These are phyloP conservation scores for Pichia sp. DNA, from an alignment of 1,139 yeast genomes.

Conservation along the genomic window DNA sequence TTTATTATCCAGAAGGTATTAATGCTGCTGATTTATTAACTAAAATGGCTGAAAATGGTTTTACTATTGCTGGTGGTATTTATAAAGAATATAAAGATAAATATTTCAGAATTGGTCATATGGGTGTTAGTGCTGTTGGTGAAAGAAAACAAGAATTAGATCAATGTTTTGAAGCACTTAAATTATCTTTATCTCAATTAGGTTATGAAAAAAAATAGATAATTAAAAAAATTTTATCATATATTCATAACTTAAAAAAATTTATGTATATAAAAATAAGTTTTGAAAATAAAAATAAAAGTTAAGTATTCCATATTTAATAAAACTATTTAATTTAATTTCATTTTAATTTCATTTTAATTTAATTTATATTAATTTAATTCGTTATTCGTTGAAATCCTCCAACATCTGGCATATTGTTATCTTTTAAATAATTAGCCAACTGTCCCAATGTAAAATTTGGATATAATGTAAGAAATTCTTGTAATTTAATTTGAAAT, in stretches of 20 bases:
- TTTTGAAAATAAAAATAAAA: background rate
- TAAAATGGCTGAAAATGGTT: conserved; percentile 57
- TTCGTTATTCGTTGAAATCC: background rate
- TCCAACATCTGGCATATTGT: conserved; percentile 8
- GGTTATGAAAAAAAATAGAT: conserved; percentile 30
- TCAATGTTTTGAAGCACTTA: conserved; percentile 35
- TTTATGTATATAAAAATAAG: background rate
- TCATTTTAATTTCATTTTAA: too few relatives aligned
- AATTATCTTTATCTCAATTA: conserved; percentile 35
- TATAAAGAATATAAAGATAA: conserved; percentile 74
- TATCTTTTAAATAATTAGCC: conserved; percentile 6
- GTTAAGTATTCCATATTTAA: too few relatives aligned
- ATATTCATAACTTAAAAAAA: background rate
- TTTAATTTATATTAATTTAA: background rate
- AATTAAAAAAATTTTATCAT: background rate
- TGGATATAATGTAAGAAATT: conserved; percentile 11
- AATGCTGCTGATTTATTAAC: conserved; percentile 60
- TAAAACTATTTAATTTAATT: background rate
- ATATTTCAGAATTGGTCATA: conserved; percentile 92
- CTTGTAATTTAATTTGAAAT: conserved; percentile 6
- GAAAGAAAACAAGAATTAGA: conserved; percentile 38
- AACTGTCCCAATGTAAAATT: conserved; percentile 14
- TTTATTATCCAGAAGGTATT: conserved; percentile 73
- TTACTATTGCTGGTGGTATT: conserved; percentile 86
- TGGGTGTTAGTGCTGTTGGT: conserved; percentile 67